Evolutionary conservation across 495 filamentous ascomycete genomes (phyloP).

Genomic region (Pyrenopolyporus hunteri): DNA sequence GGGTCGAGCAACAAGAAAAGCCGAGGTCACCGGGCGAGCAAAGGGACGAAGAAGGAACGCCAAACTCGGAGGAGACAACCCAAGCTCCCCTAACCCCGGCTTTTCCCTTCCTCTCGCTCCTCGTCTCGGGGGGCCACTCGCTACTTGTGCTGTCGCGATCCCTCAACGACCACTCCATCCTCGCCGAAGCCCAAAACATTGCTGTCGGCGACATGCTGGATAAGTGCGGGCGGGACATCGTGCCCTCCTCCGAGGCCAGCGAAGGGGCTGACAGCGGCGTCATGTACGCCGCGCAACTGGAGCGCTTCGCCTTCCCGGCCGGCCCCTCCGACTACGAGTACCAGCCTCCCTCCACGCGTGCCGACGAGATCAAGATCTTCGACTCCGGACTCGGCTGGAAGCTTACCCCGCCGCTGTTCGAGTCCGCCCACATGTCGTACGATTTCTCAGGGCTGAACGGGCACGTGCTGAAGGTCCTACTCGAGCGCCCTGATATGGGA

Average conservation of each 20-base stretch:
- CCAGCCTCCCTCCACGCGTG: slow-evolving; percentile 59
- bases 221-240: slow-evolving; percentile 76
- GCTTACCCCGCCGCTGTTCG: slow-evolving; percentile 45
- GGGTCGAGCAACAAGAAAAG: too few species aligned
- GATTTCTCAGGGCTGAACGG: slow-evolving; percentile 50
- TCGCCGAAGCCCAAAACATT: slow-evolving; percentile 74
- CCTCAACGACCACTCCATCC: slow-evolving; percentile 67
- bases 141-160: slow-evolving; percentile 75
- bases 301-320: slow-evolving; percentile 76
- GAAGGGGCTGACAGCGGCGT: slow-evolving; percentile 52
- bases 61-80: not conserved
- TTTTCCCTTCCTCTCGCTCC: slow-evolving; percentile 86
- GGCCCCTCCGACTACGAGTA: slow-evolving; percentile 45
- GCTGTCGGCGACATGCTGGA: slow-evolving; percentile 87
- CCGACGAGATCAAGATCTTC: slow-evolving; percentile 55
- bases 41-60: not conserved
- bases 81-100: slow-evolving; percentile 34
- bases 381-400: slow-evolving; percentile 38
- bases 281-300: slow-evolving; percentile 80
- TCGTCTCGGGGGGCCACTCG: slow-evolving; percentile 94
- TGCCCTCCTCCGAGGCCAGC: slow-evolving; percentile 57
- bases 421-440: slow-evolving; percentile 41
- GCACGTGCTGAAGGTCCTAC: slow-evolving; percentile 35
- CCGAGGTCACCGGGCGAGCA: too few species aligned
- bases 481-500: slow-evolving; percentile 38